These are phyloP conservation scores for Beauveria asiatica DNA, from an alignment of 2,329 filamentous ascomycete genomes.

Conservation along the genomic window DNA sequence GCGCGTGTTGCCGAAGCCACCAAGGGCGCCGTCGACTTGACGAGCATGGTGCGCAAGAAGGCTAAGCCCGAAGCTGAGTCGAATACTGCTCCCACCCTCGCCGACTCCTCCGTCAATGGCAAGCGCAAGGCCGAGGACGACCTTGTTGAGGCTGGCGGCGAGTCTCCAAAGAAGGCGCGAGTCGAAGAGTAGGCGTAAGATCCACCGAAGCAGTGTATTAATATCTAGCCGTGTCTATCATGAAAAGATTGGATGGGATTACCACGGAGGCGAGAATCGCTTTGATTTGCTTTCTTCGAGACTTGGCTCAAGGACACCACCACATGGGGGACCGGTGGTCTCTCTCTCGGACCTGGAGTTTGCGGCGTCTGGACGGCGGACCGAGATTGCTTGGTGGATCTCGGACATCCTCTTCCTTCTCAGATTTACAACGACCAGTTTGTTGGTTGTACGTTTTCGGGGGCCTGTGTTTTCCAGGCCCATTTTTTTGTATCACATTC, in stretches of 20 bases:
- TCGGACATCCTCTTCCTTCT: not conserved
- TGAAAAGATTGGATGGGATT: not conserved
- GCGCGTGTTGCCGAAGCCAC: conserved; percentile 64
- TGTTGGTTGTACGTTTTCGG: not conserved
- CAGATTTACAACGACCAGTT: not conserved
- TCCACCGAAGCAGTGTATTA: not conserved
- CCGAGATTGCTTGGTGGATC: not conserved
- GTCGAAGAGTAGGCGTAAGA: conserved; percentile 29
- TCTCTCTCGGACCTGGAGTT: conserved; percentile 1
- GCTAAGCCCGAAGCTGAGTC: conserved; percentile 24
- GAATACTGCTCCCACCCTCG: conserved; percentile 9
- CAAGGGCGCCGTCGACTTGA: conserved; percentile 65
- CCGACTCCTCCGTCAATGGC: conserved; percentile 19
- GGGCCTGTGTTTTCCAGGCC: not conserved
- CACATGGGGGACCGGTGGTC: not conserved
- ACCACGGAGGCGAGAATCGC: not conserved
- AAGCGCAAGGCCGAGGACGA: conserved; percentile 19
- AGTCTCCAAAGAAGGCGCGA: conserved; percentile 43
- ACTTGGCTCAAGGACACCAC: not conserved
- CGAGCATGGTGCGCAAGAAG: conserved; percentile 64
- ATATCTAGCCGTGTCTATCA: not conserved
- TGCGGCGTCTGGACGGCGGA: conserved; percentile 8
- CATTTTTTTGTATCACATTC: not conserved
- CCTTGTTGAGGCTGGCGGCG: conserved; percentile 17
- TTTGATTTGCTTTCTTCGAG: not conserved